These are phyloP conservation scores for Diaporthe batatas DNA, from an alignment of 2,329 filamentous ascomycete genomes.

Conservation along the genomic window DNA sequence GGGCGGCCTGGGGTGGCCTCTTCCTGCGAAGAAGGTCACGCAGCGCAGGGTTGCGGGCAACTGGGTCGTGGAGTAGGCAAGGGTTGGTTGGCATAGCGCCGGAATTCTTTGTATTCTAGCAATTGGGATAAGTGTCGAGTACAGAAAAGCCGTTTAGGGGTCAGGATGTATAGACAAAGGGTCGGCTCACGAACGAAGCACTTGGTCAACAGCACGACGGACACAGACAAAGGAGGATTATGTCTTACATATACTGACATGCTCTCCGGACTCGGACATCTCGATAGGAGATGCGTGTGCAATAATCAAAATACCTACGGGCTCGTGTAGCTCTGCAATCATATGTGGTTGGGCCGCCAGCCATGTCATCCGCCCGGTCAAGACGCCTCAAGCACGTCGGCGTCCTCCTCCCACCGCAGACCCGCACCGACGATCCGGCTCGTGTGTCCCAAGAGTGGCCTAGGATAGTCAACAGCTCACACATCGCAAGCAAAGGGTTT, in stretches of 20 bases:
- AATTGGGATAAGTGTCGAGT: neutral
- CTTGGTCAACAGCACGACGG: neutral
- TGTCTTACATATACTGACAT: neutral
- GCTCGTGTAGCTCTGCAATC: neutral
- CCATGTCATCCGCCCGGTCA: neutral
- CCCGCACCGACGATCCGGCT: neutral
- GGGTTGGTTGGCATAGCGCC: neutral
- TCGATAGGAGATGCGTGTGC: neutral
- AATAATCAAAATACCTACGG: neutral
- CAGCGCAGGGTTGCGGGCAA: constrained; percentile 80
- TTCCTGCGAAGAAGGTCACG: constrained; percentile 86
- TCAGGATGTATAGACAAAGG: neutral
- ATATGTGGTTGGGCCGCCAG: neutral
- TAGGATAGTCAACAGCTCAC: neutral
- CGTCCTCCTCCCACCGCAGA: constrained; percentile 12
- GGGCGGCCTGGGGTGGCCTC: constrained; percentile 81
- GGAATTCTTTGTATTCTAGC: neutral
- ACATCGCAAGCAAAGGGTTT: constrained; percentile 18
- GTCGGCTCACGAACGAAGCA: neutral
- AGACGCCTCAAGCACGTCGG: neutral
- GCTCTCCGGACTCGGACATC: neutral
- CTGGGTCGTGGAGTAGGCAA: constrained; percentile 75
- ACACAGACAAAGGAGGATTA: neutral
- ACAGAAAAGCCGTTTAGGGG: neutral
- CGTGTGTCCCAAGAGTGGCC: neutral